Evolutionary conservation across 192 early-diverging fungal species (phyloP).

Genomic region (Piromyces sp.): DNA sequence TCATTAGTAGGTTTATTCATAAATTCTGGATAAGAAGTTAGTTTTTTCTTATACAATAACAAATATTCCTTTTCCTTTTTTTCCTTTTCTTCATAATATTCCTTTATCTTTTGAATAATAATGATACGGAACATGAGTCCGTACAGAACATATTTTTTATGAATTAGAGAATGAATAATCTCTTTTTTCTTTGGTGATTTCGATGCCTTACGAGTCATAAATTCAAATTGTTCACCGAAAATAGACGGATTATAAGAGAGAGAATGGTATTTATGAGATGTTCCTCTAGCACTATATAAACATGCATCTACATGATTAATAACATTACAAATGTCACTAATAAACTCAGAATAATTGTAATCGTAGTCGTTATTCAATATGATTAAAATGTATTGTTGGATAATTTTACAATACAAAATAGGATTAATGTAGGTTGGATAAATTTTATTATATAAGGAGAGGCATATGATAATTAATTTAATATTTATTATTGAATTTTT

Average conservation of each 20-base stretch:
- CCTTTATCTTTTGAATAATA: neutral
- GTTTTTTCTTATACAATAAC: neutral
- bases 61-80: neutral
- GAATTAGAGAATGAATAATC: neutral
- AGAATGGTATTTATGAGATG: neutral
- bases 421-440: neutral
- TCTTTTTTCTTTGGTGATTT: neutral
- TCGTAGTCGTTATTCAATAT: neutral
- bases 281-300: neutral
- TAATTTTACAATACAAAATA: neutral
- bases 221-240: neutral
- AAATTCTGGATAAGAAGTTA: neutral
- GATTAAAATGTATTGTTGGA: neutral
- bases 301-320: neutral
- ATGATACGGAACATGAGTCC: neutral
- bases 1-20: neutral
- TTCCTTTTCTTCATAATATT: neutral
- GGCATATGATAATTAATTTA: neutral
- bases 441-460: neutral
- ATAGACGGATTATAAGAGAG: neutral
- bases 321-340: neutral
- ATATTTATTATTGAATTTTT: neutral
- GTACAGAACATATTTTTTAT: neutral
- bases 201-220: neutral
- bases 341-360: neutral